A percentile compares a stretch with the other conserved stretches of the same genome.
Evolutionary conservation across 768 basidiomycete species (phyloP).

Genomic region (Grammothele lineata): DNA sequence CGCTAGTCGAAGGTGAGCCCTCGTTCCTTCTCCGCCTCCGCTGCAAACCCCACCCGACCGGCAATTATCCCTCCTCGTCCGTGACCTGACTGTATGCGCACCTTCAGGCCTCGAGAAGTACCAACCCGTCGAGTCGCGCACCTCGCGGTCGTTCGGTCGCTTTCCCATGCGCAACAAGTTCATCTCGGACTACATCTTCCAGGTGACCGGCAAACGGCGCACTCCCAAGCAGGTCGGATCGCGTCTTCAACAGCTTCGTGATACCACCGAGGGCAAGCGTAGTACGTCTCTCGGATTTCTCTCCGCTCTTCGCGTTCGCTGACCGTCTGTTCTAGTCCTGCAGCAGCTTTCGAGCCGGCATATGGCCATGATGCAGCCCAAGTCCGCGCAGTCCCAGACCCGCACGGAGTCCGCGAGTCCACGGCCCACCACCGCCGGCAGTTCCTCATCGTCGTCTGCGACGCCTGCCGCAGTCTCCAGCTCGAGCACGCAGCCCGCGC

Average conservation of each 20-base stretch:
- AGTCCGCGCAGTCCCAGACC: slow-evolving; percentile 5
- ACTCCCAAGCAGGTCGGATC: slow-evolving; percentile 81
- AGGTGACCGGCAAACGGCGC: slow-evolving; percentile 63
- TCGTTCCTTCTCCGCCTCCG: not conserved
- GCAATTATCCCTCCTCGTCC: too few relatives aligned
- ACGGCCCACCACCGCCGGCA: slow-evolving; percentile 4
- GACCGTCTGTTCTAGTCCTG: slow-evolving; percentile 18
- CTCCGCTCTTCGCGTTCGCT: slow-evolving; percentile 10
- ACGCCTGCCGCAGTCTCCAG: slow-evolving; percentile 2
- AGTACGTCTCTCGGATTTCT: slow-evolving; percentile 47
- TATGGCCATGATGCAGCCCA: slow-evolving; percentile 19
- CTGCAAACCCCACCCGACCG: too few relatives aligned
- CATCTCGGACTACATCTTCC: slow-evolving; percentile 60
- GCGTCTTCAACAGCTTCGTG: slow-evolving; percentile 74
- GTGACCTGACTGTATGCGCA: too few relatives aligned
- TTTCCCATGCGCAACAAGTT: slow-evolving; percentile 31
- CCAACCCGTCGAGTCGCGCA: slow-evolving; percentile 26
- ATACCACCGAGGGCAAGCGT: slow-evolving; percentile 69
- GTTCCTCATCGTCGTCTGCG: slow-evolving; percentile 5
- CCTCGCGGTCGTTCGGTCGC: slow-evolving; percentile 24
- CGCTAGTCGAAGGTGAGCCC: slow-evolving; percentile 62
- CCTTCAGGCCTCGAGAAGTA: slow-evolving; percentile 25
- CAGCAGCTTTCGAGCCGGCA: slow-evolving; percentile 24
- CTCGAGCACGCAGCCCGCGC: slow-evolving; percentile 2
- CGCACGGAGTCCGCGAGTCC: not conserved